Percentiles rank a stretch among this genome's conserved stretches.
Evolutionary conservation across 441 rosid species (phyloP).

Genomic region (Corymbia calophylla): DNA sequence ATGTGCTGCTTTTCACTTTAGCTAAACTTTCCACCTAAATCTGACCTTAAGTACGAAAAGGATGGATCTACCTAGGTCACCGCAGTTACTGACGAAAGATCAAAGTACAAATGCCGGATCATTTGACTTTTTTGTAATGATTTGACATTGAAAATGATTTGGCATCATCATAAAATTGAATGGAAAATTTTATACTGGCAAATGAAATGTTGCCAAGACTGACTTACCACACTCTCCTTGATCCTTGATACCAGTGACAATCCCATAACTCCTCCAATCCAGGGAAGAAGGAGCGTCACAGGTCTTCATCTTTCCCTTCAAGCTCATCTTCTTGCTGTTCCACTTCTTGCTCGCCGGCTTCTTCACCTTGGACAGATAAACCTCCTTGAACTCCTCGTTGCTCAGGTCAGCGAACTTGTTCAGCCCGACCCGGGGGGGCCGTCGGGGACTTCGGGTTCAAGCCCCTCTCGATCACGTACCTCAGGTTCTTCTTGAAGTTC

Average conservation of each 20-base stretch:
- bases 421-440: constrained; percentile 37
- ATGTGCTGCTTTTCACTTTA: neutral
- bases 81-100: neutral
- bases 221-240: constrained; percentile 7
- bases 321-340: neutral
- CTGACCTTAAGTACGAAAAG: neutral
- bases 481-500: constrained; percentile 41
- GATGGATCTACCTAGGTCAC: neutral
- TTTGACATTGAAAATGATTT: neutral
- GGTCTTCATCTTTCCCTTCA: neutral
- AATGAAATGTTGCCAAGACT: neutral
- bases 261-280: constrained; percentile 14
- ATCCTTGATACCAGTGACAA: constrained; percentile 9
- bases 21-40: neutral
- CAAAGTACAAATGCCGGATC: neutral
- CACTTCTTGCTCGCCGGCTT: constrained; percentile 22
- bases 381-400: constrained; percentile 50
- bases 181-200: neutral
- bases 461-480: constrained; percentile 36
- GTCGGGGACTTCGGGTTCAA: neutral
- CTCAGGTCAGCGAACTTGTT: constrained; percentile 68
- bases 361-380: constrained; percentile 42
- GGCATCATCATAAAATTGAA: neutral
- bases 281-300: constrained; percentile 10
- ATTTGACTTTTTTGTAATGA: neutral